Evolutionary conservation across 1,139 yeast species (phyloP), one percentile per base, ranked within the genome.

Genomic region (Pichia sp.): DNA sequence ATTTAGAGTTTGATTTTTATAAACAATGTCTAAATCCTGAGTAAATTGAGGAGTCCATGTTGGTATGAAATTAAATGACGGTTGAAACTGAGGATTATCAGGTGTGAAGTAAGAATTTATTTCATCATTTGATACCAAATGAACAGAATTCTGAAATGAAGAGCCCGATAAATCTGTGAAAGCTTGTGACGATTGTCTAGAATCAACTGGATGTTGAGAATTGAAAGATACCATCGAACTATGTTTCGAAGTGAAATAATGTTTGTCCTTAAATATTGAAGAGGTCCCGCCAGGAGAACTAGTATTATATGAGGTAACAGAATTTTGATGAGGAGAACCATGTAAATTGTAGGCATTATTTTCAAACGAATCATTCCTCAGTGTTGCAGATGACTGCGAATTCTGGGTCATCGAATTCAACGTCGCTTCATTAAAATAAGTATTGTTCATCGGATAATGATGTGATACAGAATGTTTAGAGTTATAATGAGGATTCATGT

Each of bases 21-120:
- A 83, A 3, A 80, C 64, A 29, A 80, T 62, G 44, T 73, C 73
- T n/a, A 80, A 83, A 44, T 69, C 72, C 8, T 69, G 65, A 2
- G 83, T 73, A n/a, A 73, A 65, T 43, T 73, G 71, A 0, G 87
- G 83, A 1, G 79, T 61, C 88, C 78, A 73, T 11, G 71, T 44
- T 2, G 64, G 64, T 8, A 56, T 50, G 42, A 62, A 58, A 37
- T 54, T 48, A 54, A 58, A 55, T 8, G 50, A 58, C 29, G 64
- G 64, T 44, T 64, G 71, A n/a, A 55, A 49, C 29, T 62, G 58
- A 44, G 64, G 66, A 16, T 61, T 64, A 11, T 61, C 61, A 5
- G 65, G 65, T 44, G 67, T 51, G 34, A 55, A 57, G 46, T 69
- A 75, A 1, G 77, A 75, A 36, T 63, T 69, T 4, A 64, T 67